Evolutionary conservation across 306 rosid genomes (phyloP).

Genomic region (Echinosophora koreensis): DNA sequence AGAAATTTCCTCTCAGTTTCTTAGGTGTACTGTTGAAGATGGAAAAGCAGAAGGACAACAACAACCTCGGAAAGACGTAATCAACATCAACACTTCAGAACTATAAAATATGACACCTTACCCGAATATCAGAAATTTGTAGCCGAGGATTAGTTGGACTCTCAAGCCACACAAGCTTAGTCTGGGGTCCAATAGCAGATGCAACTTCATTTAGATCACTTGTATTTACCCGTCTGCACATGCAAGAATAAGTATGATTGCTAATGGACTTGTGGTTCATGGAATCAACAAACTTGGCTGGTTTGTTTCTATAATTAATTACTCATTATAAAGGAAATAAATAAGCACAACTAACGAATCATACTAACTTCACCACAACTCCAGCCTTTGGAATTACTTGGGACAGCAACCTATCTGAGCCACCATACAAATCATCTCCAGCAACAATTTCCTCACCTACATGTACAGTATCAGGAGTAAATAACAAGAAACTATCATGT

Average conservation of each 20-base stretch:
- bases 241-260: slow-evolving; percentile 44
- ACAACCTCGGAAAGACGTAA: slow-evolving; percentile 27
- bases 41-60: slow-evolving; percentile 9
- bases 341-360: slow-evolving; percentile 36
- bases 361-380: slow-evolving; percentile 84
- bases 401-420: slow-evolving; percentile 83
- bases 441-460: slow-evolving; percentile 94
- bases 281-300: slow-evolving; percentile 34
- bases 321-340: neutral
- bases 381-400: slow-evolving; percentile 82
- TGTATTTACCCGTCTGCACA: slow-evolving; percentile 84
- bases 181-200: slow-evolving; percentile 77
- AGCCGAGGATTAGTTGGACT: slow-evolving; percentile 92
- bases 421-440: slow-evolving; percentile 90
- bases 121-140: slow-evolving; percentile 84
- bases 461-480: slow-evolving; percentile 38
- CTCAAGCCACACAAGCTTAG: slow-evolving; percentile 97
- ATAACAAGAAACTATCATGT: slow-evolving; percentile 25
- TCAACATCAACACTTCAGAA: slow-evolving; percentile 33
- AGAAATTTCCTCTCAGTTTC: slow-evolving; percentile 13
- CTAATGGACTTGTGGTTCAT: neutral
- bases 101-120: slow-evolving; percentile 54
- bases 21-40: neutral
- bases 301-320: slow-evolving; percentile 29
- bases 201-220: slow-evolving; percentile 81